A percentile compares a stretch with the other conserved stretches of the same genome.
Evolutionary conservation across 345 rosid species (phyloP).

Genomic region (Excoecaria cochinchinensis): DNA sequence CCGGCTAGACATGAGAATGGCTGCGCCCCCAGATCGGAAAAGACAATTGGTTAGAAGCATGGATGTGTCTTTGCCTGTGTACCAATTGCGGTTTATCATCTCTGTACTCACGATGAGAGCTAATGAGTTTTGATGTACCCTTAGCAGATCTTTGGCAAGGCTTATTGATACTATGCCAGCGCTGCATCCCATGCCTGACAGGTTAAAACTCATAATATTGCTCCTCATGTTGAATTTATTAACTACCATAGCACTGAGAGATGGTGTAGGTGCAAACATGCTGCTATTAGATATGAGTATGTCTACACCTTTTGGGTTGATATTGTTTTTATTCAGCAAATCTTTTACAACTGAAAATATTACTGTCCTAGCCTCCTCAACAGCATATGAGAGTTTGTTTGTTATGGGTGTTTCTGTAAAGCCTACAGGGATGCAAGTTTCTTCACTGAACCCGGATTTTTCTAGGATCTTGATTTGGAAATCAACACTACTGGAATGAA

Average conservation of each 20-base stretch:
- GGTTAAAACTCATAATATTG: slow-evolving; percentile 17
- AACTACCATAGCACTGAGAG: slow-evolving; percentile 14
- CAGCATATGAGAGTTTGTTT: background rate
- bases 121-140: slow-evolving; percentile 10
- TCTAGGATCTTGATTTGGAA: slow-evolving; percentile 18
- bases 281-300: slow-evolving; percentile 9
- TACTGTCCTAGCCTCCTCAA: slow-evolving; percentile 1
- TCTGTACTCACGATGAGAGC: slow-evolving; percentile 15
- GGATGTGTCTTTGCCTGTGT: slow-evolving; percentile 8
- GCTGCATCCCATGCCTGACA: slow-evolving; percentile 21
- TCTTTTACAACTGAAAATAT: background rate
- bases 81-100: background rate
- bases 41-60: slow-evolving; percentile 16
- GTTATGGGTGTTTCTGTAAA: background rate
- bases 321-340: background rate
- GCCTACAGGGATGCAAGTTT: background rate
- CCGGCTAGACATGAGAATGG: slow-evolving; percentile 12
- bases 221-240: slow-evolving; percentile 11
- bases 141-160: slow-evolving; percentile 7
- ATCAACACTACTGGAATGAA: slow-evolving; percentile 11
- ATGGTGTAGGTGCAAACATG: slow-evolving; percentile 16
- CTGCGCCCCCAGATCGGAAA: slow-evolving; percentile 15
- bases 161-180: slow-evolving; percentile 12
- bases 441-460: slow-evolving; percentile 1
- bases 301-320: slow-evolving; percentile 11